Percentiles rank a stretch among this genome's conserved stretches.
These are phyloP conservation scores for Arthrobotrys iridis DNA, from an alignment of 2,329 filamentous ascomycete genomes.

Conservation along the genomic window DNA sequence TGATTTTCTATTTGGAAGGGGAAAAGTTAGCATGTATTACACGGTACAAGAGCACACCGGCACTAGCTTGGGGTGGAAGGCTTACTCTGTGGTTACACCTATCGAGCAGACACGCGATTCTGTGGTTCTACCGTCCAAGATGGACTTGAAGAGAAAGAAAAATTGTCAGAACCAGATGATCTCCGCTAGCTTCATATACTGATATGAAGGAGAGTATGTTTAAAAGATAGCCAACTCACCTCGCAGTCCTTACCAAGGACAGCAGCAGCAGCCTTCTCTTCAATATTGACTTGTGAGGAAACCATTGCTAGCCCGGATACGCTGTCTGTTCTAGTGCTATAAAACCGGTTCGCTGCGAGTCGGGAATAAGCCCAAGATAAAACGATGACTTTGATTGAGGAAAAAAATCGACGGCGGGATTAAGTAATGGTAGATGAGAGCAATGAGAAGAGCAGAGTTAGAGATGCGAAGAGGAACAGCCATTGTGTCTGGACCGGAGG, in stretches of 20 bases:
- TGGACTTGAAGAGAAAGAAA: slow-evolving; percentile 21
- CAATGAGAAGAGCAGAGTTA: slow-evolving; percentile 11
- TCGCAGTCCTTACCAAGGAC: slow-evolving; percentile 50
- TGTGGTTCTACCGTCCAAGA: slow-evolving; percentile 49
- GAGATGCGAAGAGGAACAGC: slow-evolving; percentile 38
- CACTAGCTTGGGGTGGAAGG: background rate
- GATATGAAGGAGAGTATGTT: background rate
- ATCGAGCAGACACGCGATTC: slow-evolving; percentile 51
- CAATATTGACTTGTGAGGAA: slow-evolving; percentile 27
- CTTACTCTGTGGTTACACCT: slow-evolving; percentile 54
- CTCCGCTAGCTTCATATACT: background rate
- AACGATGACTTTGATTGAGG: background rate
- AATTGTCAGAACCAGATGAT: background rate
- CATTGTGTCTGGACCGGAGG: slow-evolving; percentile 4
- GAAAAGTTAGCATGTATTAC: slow-evolving; percentile 1
- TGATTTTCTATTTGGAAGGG: slow-evolving; percentile 26
- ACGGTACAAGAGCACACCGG: background rate
- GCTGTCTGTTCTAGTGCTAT: background rate
- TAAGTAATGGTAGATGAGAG: slow-evolving; percentile 16
- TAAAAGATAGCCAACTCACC: slow-evolving; percentile 19
- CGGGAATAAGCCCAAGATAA: background rate
- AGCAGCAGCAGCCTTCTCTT: slow-evolving; percentile 48
- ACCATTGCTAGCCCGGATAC: slow-evolving; percentile 28
- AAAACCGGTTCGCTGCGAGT: background rate
- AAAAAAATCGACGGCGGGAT: background rate